phyloP scores from a whole-genome alignment of 345 rosid species.

The Populus davidiana region DNA sequence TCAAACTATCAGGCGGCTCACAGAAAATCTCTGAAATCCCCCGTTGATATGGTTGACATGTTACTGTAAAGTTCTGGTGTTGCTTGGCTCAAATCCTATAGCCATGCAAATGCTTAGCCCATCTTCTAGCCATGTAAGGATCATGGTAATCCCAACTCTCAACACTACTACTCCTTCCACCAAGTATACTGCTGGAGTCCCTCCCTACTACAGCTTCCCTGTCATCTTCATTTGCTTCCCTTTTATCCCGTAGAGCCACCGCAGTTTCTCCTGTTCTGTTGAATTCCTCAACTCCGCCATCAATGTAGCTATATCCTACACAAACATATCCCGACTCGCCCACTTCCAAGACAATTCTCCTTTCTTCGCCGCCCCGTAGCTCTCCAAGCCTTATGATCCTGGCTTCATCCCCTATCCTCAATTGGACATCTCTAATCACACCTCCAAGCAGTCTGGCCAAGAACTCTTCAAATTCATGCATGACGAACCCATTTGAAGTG shows the following conservation, averaged over 20 bases:
- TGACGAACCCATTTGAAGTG: slow-evolving; percentile 60
- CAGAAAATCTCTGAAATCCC: slow-evolving; percentile 11
- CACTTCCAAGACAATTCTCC: slow-evolving; percentile 52
- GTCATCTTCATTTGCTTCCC: slow-evolving; percentile 30
- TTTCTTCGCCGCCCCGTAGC: slow-evolving; percentile 65
- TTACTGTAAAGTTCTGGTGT: slow-evolving; percentile 5
- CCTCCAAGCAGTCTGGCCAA: slow-evolving; percentile 57
- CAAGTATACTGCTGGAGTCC: slow-evolving; percentile 26
- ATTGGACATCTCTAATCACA: slow-evolving; percentile 53
- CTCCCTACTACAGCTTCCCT: slow-evolving; percentile 26
- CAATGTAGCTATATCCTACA: slow-evolving; percentile 65
- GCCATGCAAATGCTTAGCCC: slow-evolving; percentile 81
- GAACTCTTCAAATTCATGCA: slow-evolving; percentile 80
- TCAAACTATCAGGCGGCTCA: slow-evolving; percentile 7
- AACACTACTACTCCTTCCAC: slow-evolving; percentile 53
- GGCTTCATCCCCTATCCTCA: slow-evolving; percentile 65
- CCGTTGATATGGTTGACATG: background rate
- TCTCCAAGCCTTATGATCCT: slow-evolving; percentile 54
- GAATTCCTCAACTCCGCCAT: slow-evolving; percentile 54
- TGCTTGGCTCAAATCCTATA: slow-evolving; percentile 44
- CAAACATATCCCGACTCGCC: slow-evolving; percentile 41
- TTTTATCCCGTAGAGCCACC: slow-evolving; percentile 43
- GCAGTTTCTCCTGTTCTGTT: slow-evolving; percentile 56
- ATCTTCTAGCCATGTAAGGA: slow-evolving; percentile 78
- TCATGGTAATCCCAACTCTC: slow-evolving; percentile 73